Evolutionary conservation across 768 basidiomycete genomes (phyloP).

Genomic region (Mycena indigotica): DNA sequence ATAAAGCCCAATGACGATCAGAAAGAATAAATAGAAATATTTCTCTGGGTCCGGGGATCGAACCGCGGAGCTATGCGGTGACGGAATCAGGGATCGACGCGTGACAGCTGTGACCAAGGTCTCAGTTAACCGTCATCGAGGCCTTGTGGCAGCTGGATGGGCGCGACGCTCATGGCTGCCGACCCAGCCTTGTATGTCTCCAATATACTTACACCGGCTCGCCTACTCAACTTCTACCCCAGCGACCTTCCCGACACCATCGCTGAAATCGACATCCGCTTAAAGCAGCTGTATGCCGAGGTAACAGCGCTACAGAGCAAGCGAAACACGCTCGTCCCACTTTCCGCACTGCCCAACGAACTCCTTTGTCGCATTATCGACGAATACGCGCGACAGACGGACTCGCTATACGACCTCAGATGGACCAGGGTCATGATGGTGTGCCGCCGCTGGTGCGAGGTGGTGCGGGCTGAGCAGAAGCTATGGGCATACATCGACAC

Average conservation of each 20-base stretch:
- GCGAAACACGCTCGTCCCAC: background rate
- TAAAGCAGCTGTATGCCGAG: background rate
- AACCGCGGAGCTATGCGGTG: no score
- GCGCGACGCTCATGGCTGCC: no score
- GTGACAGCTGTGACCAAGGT: no score
- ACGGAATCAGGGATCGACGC: no score
- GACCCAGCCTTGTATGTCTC: no score
- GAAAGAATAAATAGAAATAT: no score
- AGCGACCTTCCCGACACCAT: background rate
- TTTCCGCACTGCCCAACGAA: background rate
- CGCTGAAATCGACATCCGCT: background rate
- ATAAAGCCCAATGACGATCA: no score
- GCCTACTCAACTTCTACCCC: no score
- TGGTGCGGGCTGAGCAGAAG: background rate
- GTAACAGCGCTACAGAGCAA: background rate
- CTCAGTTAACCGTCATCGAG: no score
- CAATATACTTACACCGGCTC: no score
- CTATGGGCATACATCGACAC: background rate
- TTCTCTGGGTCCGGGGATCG: no score
- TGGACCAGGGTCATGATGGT: background rate
- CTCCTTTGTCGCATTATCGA: background rate
- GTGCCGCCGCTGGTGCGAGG: background rate
- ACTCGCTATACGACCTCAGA: background rate
- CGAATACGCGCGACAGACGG: background rate
- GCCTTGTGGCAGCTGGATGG: no score